Evolutionary conservation across 495 filamentous ascomycete species (phyloP), one percentile per base, ranked within the genome.

Genomic region (Penicillium angulare): DNA sequence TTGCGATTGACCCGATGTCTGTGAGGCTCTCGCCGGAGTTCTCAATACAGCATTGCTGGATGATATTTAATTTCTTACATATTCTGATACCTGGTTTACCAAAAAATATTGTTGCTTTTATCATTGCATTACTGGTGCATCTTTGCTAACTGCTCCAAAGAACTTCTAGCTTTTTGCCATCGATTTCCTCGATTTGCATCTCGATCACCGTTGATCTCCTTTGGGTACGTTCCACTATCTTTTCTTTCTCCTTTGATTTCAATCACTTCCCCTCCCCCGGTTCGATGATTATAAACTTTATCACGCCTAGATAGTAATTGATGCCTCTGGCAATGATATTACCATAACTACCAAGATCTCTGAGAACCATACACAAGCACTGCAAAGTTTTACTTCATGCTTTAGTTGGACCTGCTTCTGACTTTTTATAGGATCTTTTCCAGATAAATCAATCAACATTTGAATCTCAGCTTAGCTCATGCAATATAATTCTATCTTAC

Each of bases 31-130:
- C 84, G 89, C 90, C 89, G 81, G 88, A 79, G 85, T 77, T 76
- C 8, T 87, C 81, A 73, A 84, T 86, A 87, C 85, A 85, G 80
- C 65, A 56, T 71, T 76, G 76, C 57, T 65, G 80, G 58, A 77
- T 93, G 90, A 96, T 86, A 93, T 82, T 86, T 76, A 79, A 82
- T 90, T 90, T 91, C 89, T 95, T 93, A 95, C 89, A 93, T 92
- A 92, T 93, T 87, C 90, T 95, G 90, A 95, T 64, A 56, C 42
- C 50, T 23, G 35, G 53, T 59, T 51, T 45, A 60, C 16, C 15
- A 18, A 15, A 23, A 38, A 7, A 39, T 47, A 6, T 44, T 65
- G 47, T 42, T 49, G 22, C 43, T 31, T 1, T 6, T 31, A 33
- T 60, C 34, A 52, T 59, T 53, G 22, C 47, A 24, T 40, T 27